phyloP scores from a whole-genome alignment of 176 grass and related monocot genomes.

The Carex pumila region DNA sequence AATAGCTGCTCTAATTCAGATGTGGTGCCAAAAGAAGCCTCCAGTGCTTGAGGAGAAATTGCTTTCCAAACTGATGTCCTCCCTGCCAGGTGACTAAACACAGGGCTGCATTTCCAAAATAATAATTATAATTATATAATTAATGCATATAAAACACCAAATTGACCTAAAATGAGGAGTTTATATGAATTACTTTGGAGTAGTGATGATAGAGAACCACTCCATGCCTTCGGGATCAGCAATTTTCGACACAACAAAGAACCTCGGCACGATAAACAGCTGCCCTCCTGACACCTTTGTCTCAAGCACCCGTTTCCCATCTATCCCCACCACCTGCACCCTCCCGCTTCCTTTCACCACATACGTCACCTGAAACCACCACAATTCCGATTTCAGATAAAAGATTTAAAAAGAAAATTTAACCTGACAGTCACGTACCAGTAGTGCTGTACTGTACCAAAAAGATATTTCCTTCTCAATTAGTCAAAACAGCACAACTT shows the following conservation, averaged over 20 bases:
- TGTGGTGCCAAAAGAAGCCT: conserved; percentile 50
- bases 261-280: conserved; percentile 82
- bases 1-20: conserved; percentile 75
- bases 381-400: background rate
- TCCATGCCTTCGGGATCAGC: conserved; percentile 59
- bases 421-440: background rate
- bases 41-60: conserved; percentile 58
- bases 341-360: conserved; percentile 63
- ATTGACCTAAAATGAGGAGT: background rate
- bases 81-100: conserved; percentile 67
- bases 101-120: conserved; percentile 32
- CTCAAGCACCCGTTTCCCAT: conserved; percentile 68
- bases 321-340: conserved; percentile 66
- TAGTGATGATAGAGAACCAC: conserved; percentile 97
- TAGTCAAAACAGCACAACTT: background rate
- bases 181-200: conserved; percentile 51
- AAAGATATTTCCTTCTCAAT: background rate
- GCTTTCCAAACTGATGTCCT: conserved; percentile 92
- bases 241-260: conserved; percentile 86
- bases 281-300: conserved; percentile 43
- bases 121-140: background rate
- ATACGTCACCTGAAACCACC: conserved; percentile 59
- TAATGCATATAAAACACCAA: background rate
- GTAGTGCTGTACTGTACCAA: background rate
- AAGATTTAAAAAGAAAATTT: background rate